Evolutionary conservation across 331 rosid species (phyloP).

Genomic region (Arachis monticola): DNA sequence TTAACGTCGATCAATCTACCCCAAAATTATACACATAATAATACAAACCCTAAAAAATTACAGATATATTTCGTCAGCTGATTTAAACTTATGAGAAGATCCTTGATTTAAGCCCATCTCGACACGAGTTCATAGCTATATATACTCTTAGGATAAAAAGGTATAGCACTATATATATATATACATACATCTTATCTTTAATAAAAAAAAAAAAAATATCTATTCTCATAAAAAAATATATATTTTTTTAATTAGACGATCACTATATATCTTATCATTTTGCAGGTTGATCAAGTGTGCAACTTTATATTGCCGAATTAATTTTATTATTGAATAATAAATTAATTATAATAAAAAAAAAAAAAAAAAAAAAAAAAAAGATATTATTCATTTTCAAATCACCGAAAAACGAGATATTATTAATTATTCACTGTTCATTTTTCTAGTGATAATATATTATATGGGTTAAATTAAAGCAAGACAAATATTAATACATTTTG

Average conservation of each 20-base stretch:
- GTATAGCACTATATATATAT: not conserved
- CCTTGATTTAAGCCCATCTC: not conserved
- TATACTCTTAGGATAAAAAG: not conserved
- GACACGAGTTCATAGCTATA: not conserved
- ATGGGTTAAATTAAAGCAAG: too few species aligned
- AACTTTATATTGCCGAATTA: not conserved
- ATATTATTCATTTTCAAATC: too few species aligned
- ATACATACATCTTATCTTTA: not conserved
- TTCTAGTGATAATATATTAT: not conserved
- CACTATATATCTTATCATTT: not conserved
- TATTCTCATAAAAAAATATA: too few species aligned
- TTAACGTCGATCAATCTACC: too few species aligned
- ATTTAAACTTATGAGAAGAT: constrained; percentile 15
- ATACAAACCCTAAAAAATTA: too few species aligned
- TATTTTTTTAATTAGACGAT: too few species aligned
- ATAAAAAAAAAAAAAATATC: not conserved
- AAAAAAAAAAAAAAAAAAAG: too few species aligned
- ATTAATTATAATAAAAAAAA: too few species aligned
- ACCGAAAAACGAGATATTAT: too few species aligned
- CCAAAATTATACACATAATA: too few species aligned
- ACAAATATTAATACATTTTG: too few species aligned
- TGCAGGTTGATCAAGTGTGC: not conserved
- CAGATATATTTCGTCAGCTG: not conserved
- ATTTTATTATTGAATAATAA: too few species aligned
- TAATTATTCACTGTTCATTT: not conserved